phyloP scores from a whole-genome alignment of 257 asterid genomes.

The Salvia rosmarinus region DNA sequence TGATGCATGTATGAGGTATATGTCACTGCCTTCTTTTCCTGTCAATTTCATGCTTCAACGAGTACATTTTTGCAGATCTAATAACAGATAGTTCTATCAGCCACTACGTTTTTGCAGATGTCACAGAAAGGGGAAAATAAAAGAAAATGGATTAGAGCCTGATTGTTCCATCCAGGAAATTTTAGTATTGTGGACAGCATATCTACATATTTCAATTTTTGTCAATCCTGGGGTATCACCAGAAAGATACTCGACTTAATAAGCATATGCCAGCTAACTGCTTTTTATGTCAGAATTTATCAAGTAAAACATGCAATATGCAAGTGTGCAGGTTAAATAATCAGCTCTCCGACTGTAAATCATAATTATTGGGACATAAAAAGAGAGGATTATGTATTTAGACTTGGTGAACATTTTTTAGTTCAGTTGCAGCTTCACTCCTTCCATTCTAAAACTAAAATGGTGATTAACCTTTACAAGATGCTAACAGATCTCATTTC shows the following conservation, averaged over 20 bases:
- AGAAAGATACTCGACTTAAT: background rate
- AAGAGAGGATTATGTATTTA: background rate
- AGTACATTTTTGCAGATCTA: background rate
- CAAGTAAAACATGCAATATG: background rate
- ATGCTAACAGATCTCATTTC: background rate
- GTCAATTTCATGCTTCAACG: background rate
- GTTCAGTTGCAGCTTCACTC: background rate
- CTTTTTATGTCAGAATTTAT: background rate
- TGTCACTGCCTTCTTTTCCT: background rate
- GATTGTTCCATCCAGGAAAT: background rate
- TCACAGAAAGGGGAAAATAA: background rate
- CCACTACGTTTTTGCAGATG: background rate
- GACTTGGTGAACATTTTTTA: background rate
- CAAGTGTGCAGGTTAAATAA: background rate
- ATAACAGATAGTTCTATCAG: constrained; percentile 1
- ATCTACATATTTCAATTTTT: background rate
- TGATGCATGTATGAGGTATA: background rate
- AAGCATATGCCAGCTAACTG: background rate
- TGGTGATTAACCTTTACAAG: background rate
- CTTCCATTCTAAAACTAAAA: background rate
- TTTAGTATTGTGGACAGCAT: background rate
- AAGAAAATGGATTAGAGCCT: background rate
- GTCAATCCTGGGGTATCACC: background rate
- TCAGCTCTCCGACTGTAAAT: background rate
- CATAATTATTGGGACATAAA: background rate